phyloP scores from a whole-genome alignment of 352 stramenopile genomes.

The Pythium insidiosum region DNA sequence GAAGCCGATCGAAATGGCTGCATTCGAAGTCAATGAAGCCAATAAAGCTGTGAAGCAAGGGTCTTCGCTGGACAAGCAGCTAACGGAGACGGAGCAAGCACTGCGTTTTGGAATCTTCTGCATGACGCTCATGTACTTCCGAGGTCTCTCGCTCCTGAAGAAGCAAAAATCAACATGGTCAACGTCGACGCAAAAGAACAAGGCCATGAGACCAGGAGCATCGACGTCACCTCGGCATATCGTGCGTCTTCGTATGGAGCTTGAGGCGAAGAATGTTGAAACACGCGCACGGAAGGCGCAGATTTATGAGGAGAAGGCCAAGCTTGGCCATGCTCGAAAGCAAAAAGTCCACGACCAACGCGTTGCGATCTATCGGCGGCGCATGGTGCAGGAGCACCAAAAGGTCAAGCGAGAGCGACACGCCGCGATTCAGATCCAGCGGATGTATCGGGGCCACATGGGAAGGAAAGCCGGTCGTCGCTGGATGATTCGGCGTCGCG shows the following conservation, averaged over 20 bases:
- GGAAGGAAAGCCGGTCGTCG: conserved; percentile 76
- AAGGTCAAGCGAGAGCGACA: conserved; percentile 45
- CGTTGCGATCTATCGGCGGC: conserved; percentile 42
- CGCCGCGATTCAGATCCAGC: conserved; percentile 58
- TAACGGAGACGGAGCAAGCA: conserved; percentile 87
- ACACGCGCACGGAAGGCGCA: conserved; percentile 25
- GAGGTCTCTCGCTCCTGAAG: conserved; percentile 81
- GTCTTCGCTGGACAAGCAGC: conserved; percentile 48
- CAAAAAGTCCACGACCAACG: conserved; percentile 64
- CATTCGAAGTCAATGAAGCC: conserved; percentile 32
- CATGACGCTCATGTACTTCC: conserved; percentile 96
- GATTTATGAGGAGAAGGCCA: conserved; percentile 50
- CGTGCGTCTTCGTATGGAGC: conserved; percentile 46
- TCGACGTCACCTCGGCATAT: no score
- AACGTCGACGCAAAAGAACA: conserved; percentile 19
- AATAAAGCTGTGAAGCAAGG: conserved; percentile 68
- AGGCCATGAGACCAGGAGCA: no score
- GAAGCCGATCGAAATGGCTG: conserved; percentile 62
- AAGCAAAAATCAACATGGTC: conserved; percentile 81
- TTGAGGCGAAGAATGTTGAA: conserved; percentile 32
- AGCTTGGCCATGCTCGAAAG: conserved; percentile 44
- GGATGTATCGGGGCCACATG: conserved; percentile 64
- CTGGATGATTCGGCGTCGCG: conserved; percentile 76
- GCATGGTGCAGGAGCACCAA: conserved; percentile 54
- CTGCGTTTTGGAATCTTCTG: conserved; percentile 95